Base-by-base conservation (phyloP, 2,329 filamentous ascomycete genomes). In the Aspergillus quadricinctus region DNA sequence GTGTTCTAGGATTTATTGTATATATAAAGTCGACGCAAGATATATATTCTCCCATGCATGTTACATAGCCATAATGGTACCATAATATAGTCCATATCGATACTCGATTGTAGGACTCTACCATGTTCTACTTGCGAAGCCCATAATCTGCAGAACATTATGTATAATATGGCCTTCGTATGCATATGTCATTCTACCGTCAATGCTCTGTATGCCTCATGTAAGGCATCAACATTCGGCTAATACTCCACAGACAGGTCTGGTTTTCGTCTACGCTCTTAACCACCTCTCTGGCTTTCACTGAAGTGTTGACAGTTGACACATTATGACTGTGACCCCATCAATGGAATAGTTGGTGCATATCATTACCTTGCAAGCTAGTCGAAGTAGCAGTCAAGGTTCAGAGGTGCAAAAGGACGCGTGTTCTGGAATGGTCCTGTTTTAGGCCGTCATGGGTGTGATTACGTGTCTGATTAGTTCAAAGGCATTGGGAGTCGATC, bases 391-490 rank as follows among this genome's bases (percentile, higher is more conserved):
- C 28, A 35, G 35, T 37, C 53, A 31, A 35, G 7, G 8, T 19
- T 17, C 17, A 11, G 17, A 35, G 35, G 17, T 40, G 45, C 57
- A 41, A 17, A 35, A 35, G 57, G 57, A 66, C 66, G 65, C 65
- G 66, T 68, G 59, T 64, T 57, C 53, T 55, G 55, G 63, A 66
- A 66, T 65, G 59, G 55, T 40, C 41, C 50, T 37, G 31, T 37
- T 37, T 37, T 37, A 37, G 31, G 31, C 14, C 3, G 31, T 37
- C 31, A 14, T 25, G 21, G 17, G 51, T 40, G 29, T 21, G 2
- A 35, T 3, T 37, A 37, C 31, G 3, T 37, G 31, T 17, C 6
- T 37, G 14, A 37, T 37, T 17, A 14, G 25, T 3, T 5, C 25
- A 27, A 27, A 37, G 31, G 17, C 14, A 37, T 37, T 14, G 0